These are phyloP conservation scores for Coelastrella sp. DNA, from an alignment of 139 green algal genomes.

Conservation along the genomic window DNA sequence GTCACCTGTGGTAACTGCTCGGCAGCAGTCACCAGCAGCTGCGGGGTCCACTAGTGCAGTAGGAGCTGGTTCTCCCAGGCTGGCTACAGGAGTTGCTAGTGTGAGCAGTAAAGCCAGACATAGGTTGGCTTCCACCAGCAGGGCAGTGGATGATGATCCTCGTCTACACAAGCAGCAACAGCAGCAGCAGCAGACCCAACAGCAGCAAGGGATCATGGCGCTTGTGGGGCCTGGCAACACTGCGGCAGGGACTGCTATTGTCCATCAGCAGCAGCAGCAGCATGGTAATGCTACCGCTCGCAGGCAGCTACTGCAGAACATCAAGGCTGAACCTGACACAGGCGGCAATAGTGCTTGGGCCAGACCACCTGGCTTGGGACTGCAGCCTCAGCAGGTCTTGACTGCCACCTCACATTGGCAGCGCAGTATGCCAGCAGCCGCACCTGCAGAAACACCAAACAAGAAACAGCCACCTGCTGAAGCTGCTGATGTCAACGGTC, in stretches of 20 bases:
- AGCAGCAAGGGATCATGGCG: slow-evolving; percentile 24
- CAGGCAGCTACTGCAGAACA: slow-evolving; percentile 31
- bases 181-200: slow-evolving; percentile 11
- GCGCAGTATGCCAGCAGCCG: neutral
- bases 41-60: neutral
- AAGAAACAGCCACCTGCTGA: neutral
- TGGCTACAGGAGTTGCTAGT: neutral
- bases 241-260: neutral
- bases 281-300: neutral
- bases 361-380: neutral
- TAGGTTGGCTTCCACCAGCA: slow-evolving; percentile 18
- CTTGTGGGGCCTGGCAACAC: neutral
- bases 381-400: neutral
- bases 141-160: neutral
- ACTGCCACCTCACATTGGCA: slow-evolving; percentile 15
- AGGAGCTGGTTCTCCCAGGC: neutral
- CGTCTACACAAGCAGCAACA: neutral
- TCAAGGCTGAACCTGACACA: slow-evolving; percentile 10
- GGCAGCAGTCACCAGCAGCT: slow-evolving; percentile 8
- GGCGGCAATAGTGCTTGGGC: neutral
- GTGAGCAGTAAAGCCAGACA: slow-evolving; percentile 3
- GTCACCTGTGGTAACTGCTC: neutral
- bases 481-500: neutral
- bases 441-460: no score
- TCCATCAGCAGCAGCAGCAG: neutral